A percentile compares a stretch with the other conserved stretches of the same genome.
Evolutionary conservation across 306 rosid species (phyloP).

Genomic region (Acacia melanoxylon): DNA sequence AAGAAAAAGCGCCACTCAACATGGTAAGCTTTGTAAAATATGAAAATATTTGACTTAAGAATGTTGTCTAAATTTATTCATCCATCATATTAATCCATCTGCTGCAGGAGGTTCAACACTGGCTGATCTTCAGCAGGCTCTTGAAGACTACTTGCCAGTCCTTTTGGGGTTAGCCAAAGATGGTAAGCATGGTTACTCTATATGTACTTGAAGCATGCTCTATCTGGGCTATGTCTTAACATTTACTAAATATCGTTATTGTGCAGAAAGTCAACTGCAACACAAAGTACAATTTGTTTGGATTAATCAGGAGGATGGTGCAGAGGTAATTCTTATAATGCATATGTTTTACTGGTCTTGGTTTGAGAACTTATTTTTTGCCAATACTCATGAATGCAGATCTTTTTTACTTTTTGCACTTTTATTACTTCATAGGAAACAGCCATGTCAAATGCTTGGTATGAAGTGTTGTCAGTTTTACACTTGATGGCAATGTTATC

Average conservation of each 20-base stretch:
- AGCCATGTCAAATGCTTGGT: conserved; percentile 84
- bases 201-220: conserved; percentile 24
- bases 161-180: conserved; percentile 92
- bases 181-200: conserved; percentile 50
- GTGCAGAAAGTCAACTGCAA: conserved; percentile 87
- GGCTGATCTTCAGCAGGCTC: conserved; percentile 89
- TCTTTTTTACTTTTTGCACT: conserved; percentile 13
- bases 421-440: conserved; percentile 72
- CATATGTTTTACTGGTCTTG: not conserved
- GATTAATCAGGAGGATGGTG: conserved; percentile 94
- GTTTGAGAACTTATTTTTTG: not conserved
- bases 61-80: conserved; percentile 31
- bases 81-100: conserved; percentile 38
- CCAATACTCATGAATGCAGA: conserved; percentile 29
- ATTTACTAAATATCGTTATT: conserved; percentile 25
- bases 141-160: conserved; percentile 89
- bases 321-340: conserved; percentile 55
- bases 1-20: conserved; percentile 79
- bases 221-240: conserved; percentile 30
- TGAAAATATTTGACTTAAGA: conserved; percentile 20
- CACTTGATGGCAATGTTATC: conserved; percentile 91
- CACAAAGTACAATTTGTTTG: conserved; percentile 81
- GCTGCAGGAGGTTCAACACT: conserved; percentile 81
- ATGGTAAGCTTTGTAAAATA: conserved; percentile 55
- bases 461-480: conserved; percentile 93